A percentile compares a stretch with the other conserved stretches of the same genome.
These are phyloP conservation scores for Hypoxylon sp. DNA, from an alignment of 2,329 filamentous ascomycete genomes.

Conservation along the genomic window DNA sequence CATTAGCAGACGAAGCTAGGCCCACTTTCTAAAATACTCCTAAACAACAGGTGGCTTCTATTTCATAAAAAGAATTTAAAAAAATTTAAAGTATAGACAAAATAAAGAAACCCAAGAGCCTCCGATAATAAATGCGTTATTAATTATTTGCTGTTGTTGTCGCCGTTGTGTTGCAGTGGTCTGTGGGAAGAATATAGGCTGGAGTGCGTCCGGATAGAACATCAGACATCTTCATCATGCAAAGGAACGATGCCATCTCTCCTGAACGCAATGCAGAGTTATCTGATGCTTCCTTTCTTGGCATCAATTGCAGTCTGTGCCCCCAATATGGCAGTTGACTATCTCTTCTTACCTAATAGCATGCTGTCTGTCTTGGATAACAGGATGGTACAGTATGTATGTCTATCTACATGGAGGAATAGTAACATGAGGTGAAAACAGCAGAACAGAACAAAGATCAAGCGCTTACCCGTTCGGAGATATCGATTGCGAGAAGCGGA, in stretches of 20 bases:
- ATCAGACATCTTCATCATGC: slow-evolving; percentile 6
- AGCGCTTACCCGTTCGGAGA: slow-evolving; percentile 15
- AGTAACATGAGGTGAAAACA: slow-evolving; percentile 5
- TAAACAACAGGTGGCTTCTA: slow-evolving; percentile 32
- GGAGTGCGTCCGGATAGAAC: slow-evolving; percentile 7
- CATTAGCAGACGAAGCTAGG: slow-evolving; percentile 12
- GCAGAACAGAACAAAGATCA: slow-evolving; percentile 18
- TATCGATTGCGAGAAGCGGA: slow-evolving; percentile 1
- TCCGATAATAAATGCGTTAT: slow-evolving; percentile 32
- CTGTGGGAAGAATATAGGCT: slow-evolving; percentile 14
- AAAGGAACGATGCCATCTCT: slow-evolving; percentile 8
- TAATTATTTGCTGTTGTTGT: slow-evolving; percentile 14
- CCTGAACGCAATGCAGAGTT: slow-evolving; percentile 14
- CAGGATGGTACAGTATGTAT: no score
- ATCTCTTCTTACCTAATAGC: no score
- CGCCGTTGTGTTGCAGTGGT: slow-evolving; percentile 21
- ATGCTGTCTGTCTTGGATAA: no score
- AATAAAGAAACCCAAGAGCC: slow-evolving; percentile 18
- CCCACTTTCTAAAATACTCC: slow-evolving; percentile 8
- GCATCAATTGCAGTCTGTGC: slow-evolving; percentile 7
- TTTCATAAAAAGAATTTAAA: slow-evolving; percentile 9
- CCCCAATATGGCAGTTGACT: slow-evolving; percentile 12
- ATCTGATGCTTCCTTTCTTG: slow-evolving; percentile 19
- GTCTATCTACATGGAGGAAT: no score
- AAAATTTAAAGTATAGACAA: no score